Evolutionary conservation across 2,329 filamentous ascomycete species (phyloP).

Genomic region (Graphium sp.): DNA sequence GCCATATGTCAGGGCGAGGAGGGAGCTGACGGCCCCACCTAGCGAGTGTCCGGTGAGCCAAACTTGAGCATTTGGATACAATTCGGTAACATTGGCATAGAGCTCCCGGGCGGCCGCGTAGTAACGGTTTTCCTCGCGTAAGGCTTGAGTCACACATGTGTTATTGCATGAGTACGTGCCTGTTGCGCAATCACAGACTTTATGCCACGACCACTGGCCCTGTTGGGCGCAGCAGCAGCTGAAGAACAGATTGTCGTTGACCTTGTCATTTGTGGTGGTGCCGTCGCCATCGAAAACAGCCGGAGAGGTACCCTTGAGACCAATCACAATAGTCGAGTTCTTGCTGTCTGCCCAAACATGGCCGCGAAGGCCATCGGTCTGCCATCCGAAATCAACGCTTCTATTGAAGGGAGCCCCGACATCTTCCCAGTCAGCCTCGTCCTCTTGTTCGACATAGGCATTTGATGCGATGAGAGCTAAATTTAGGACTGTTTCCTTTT

Average conservation of each 20-base stretch:
- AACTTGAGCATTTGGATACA: slow-evolving; percentile 71
- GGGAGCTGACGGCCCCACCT: slow-evolving; percentile 74
- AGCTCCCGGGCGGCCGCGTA: slow-evolving; percentile 80
- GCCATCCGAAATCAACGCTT: slow-evolving; percentile 84
- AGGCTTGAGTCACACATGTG: slow-evolving; percentile 63
- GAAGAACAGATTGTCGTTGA: slow-evolving; percentile 96
- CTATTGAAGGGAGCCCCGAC: slow-evolving; percentile 68
- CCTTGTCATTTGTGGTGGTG: slow-evolving; percentile 92
- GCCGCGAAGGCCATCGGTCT: slow-evolving; percentile 71
- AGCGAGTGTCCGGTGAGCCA: slow-evolving; percentile 91
- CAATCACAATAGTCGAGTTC: slow-evolving; percentile 80
- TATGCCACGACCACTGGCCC: slow-evolving; percentile 74
- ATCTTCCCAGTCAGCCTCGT: slow-evolving; percentile 66
- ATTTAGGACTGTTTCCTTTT: slow-evolving; percentile 69
- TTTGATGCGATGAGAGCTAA: slow-evolving; percentile 81
- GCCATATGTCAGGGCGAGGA: slow-evolving; percentile 82
- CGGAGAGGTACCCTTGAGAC: slow-evolving; percentile 76
- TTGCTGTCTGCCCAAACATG: slow-evolving; percentile 80
- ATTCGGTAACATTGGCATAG: slow-evolving; percentile 77
- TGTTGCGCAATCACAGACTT: slow-evolving; percentile 86
- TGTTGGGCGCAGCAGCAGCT: slow-evolving; percentile 95
- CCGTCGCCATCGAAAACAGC: slow-evolving; percentile 94
- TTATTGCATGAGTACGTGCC: slow-evolving; percentile 81
- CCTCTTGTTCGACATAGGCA: slow-evolving; percentile 65
- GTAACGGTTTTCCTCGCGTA: slow-evolving; percentile 75